Evolutionary conservation across 495 filamentous ascomycete genomes (phyloP).

Genomic region (Penicillium pancosmium): DNA sequence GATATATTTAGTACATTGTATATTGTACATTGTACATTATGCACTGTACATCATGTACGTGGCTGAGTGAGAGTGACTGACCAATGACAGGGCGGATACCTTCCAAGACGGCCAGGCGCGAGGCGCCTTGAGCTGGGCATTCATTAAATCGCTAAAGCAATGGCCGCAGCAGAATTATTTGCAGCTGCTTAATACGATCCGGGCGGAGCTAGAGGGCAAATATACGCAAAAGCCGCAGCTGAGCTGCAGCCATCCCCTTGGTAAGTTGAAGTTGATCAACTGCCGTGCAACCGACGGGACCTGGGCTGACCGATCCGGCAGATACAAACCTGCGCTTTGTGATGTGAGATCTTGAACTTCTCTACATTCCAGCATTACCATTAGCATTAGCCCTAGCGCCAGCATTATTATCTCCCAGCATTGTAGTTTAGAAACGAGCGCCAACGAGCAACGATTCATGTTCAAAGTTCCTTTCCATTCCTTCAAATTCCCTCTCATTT

Average conservation of each 20-base stretch:
- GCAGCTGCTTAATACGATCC: constrained; percentile 89
- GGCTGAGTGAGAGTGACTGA: not conserved
- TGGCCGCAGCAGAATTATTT: constrained; percentile 97
- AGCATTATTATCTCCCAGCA: not conserved
- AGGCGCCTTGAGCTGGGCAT: constrained; percentile 96
- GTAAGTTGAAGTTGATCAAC: constrained; percentile 51
- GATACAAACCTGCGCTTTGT: constrained; percentile 48
- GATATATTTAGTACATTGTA: not conserved
- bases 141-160: constrained; percentile 88
- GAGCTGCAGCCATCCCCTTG: constrained; percentile 93
- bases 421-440: not conserved
- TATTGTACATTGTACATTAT: not conserved
- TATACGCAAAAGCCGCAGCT: constrained; percentile 97
- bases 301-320: constrained; percentile 27
- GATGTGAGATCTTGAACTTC: constrained; percentile 30
- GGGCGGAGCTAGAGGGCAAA: constrained; percentile 84
- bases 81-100: constrained; percentile 39
- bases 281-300: constrained; percentile 11
- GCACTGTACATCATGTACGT: too few relatives aligned
- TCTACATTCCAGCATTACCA: not conserved
- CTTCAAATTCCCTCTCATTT: too few relatives aligned
- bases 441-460: constrained; percentile 13
- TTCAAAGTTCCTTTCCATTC: not conserved
- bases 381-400: not conserved
- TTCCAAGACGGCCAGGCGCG: constrained; percentile 77